Percentiles rank a stretch among this genome's conserved stretches.
phyloP scores from a whole-genome alignment of 2,329 filamentous ascomycete genomes.

The Graphilbum fragrans region DNA sequence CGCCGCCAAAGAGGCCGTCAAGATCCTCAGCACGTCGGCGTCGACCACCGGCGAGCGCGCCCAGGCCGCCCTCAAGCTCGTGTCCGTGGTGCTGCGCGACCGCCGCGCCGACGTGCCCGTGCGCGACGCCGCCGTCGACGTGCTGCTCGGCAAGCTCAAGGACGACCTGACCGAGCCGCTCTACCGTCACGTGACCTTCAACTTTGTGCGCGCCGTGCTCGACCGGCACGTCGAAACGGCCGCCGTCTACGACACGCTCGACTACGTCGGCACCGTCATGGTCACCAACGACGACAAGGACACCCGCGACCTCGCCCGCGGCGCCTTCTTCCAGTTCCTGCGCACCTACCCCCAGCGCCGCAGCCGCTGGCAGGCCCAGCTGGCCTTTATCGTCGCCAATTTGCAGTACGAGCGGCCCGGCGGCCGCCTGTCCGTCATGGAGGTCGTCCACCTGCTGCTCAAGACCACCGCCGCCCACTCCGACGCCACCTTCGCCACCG shows the following conservation, averaged over 20 bases:
- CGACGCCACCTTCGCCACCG: constrained; percentile 62
- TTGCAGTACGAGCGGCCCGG: constrained; percentile 82
- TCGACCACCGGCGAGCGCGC: constrained; percentile 74
- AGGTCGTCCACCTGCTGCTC: constrained; percentile 76
- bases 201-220: constrained; percentile 79
- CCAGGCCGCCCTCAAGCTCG: constrained; percentile 78
- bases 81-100: constrained; percentile 76
- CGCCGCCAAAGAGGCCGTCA: constrained; percentile 75
- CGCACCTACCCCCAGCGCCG: constrained; percentile 90
- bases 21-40: constrained; percentile 62
- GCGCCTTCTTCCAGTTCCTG: constrained; percentile 87
- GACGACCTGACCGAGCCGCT: constrained; percentile 88
- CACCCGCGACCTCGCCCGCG: constrained; percentile 76
- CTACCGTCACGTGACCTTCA: constrained; percentile 86
- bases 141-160: constrained; percentile 69
- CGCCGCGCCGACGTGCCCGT: constrained; percentile 61
- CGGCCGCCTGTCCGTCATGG: constrained; percentile 85
- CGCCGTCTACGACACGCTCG: constrained; percentile 80
- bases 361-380: constrained; percentile 76
- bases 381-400: constrained; percentile 81
- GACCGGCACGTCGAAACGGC: constrained; percentile 77
- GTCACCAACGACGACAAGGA: constrained; percentile 87
- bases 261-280: constrained; percentile 85
- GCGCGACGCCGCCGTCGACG: constrained; percentile 71
- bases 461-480: constrained; percentile 22